Evolutionary conservation across 73 alveolate genomes (phyloP).

Genomic region (Stentor coeruleus): DNA sequence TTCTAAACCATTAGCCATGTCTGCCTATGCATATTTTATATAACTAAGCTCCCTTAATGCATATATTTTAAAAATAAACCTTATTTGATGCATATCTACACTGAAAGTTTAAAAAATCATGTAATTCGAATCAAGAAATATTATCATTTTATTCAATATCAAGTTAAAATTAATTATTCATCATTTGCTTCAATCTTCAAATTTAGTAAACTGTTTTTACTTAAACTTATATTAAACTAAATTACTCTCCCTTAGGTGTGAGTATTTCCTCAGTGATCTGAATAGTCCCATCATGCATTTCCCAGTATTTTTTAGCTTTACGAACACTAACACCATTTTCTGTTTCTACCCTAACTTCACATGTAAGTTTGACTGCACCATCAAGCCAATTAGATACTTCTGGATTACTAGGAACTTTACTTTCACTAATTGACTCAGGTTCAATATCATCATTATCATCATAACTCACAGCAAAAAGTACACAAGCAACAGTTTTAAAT

Average conservation of each 20-base stretch:
- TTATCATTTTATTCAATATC: no score
- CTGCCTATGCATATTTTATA: no score
- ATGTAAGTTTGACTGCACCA: slow-evolving; percentile 4
- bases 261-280: background rate
- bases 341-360: background rate
- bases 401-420: background rate
- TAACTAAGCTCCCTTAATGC: no score
- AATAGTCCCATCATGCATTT: slow-evolving; percentile 3
- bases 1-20: no score
- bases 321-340: background rate
- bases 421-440: background rate
- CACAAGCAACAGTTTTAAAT: slow-evolving; percentile 27
- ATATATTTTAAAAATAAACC: no score
- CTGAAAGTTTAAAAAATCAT: no score
- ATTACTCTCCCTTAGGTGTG: background rate
- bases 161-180: no score
- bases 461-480: slow-evolving; percentile 37
- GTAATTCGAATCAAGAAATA: no score
- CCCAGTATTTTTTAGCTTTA: slow-evolving; percentile 3
- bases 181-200: no score
- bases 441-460: background rate
- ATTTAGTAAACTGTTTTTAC: no score
- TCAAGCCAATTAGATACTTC: slow-evolving; percentile 1
- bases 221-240: no score
- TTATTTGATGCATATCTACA: no score